These are phyloP conservation scores for Brassica nigra DNA, from an alignment of 345 rosid species.

Conservation along the genomic window DNA sequence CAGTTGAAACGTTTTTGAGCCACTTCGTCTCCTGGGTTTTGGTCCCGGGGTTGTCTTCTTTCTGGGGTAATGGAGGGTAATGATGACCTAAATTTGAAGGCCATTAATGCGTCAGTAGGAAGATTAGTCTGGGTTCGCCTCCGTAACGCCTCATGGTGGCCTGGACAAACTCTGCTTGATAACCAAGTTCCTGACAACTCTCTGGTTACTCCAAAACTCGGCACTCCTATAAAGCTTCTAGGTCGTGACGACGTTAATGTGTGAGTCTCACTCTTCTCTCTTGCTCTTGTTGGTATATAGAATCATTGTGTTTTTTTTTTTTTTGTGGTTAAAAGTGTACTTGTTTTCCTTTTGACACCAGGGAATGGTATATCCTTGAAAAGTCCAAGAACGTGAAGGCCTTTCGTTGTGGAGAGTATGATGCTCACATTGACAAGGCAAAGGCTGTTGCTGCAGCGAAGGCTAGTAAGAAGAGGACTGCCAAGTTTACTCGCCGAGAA, in stretches of 20 bases:
- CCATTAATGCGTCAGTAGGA: conserved; percentile 83
- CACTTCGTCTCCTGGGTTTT: conserved; percentile 3
- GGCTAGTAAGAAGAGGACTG: conserved; percentile 55
- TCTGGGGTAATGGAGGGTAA: conserved; percentile 67
- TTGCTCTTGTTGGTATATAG: neutral
- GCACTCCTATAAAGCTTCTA: conserved; percentile 95
- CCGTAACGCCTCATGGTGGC: conserved; percentile 99
- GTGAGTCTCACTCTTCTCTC: conserved; percentile 55
- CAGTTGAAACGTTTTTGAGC: neutral
- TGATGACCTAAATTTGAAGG: conserved; percentile 57
- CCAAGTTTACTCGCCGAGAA: conserved; percentile 89
- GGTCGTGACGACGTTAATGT: conserved; percentile 95
- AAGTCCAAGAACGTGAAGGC: conserved; percentile 94
- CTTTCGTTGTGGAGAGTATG: conserved; percentile 96
- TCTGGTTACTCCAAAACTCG: conserved; percentile 77
- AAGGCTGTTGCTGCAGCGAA: conserved; percentile 73
- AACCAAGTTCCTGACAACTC: conserved; percentile 76
- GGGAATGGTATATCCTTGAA: conserved; percentile 98
- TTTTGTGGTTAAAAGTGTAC: neutral
- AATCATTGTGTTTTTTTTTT: neutral
- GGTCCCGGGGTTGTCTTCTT: neutral
- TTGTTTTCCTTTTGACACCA: conserved; percentile 38
- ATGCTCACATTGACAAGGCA: conserved; percentile 78
- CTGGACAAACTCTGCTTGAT: conserved; percentile 76
- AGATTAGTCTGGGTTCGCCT: conserved; percentile 97